Evolutionary conservation across 176 grass and related monocot species (phyloP), one percentile per base, ranked within the genome.

Genomic region (Carex kokanica): DNA sequence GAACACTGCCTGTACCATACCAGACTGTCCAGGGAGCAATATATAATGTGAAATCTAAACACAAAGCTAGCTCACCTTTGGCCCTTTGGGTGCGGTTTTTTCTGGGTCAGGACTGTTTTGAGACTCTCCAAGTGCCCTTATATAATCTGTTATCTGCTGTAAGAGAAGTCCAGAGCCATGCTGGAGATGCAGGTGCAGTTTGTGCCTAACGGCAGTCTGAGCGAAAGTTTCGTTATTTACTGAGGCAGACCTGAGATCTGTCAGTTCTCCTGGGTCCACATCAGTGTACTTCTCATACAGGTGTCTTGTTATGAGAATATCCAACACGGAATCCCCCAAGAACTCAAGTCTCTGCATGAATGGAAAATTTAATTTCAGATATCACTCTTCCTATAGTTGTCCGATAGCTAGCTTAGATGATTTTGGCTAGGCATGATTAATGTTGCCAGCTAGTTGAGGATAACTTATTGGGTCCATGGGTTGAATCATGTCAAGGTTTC

Each of bases 151-250:
- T 81, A 98, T 93, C 85, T 95, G 74, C 4, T 91, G 86, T 83
- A 87, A 85, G 20, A 95, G 64, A 14, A 88, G 59, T 62, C 77
- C 87, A 80, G 88, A 95, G 74, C 89, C 88, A 86, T 95, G 89
- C 74, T 89, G 92, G 64, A 98, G 89, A 87, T 88, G 90, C 13
- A 85, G 65, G 32, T 98, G 84, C 66, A 98, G 71, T 81, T 93
- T 95, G 79, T 98, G 84, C 81, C 82, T 93, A 43, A 93, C 91
- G 43, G 95, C 91, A 74, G 91, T 82, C 87, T 87, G 92, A 78
- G 95, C 92, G 83, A 98, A 98, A 75, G 94, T 95, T 70, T 94
- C 89, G 31, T 98, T 98, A 72, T 93, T 98, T 67, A 98, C 95
- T 40, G 92, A 98, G 68, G 92, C 92, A 61, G 91, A 93, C 18